A percentile compares a stretch with the other conserved stretches of the same genome.
phyloP scores from a whole-genome alignment of 345 rosid genomes.

The Microcos paniculata region DNA sequence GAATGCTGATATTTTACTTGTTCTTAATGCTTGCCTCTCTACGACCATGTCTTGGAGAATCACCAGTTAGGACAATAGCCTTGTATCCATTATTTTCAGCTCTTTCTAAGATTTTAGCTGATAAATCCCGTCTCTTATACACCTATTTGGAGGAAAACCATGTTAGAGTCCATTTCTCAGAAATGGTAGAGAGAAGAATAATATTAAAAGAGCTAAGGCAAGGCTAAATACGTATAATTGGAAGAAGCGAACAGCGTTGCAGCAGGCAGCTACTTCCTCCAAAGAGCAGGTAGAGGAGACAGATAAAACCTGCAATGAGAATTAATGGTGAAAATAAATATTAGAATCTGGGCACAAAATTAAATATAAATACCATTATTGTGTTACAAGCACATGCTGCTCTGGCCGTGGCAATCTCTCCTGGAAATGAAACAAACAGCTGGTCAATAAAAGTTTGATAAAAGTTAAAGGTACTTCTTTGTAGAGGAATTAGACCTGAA shows the following conservation, averaged over 20 bases:
- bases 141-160: conserved; percentile 36
- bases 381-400: conserved; percentile 77
- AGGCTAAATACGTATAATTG: conserved; percentile 55
- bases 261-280: conserved; percentile 83
- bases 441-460: not conserved
- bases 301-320: conserved; percentile 51
- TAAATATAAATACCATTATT: conserved; percentile 56
- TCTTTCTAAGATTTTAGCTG: conserved; percentile 58
- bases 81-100: conserved; percentile 76
- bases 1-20: conserved; percentile 35
- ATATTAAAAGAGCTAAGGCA: conserved; percentile 7
- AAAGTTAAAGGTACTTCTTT: not conserved
- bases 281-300: conserved; percentile 51
- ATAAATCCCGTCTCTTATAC: conserved; percentile 52
- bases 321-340: not conserved
- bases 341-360: too few species aligned
- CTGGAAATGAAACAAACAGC: conserved; percentile 35
- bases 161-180: not conserved
- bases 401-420: conserved; percentile 82
- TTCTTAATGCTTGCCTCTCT: conserved; percentile 91
- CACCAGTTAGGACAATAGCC: conserved; percentile 84
- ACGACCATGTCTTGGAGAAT: conserved; percentile 78
- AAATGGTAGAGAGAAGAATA: not conserved
- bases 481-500: conserved; percentile 42
- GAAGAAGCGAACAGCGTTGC: conserved; percentile 68